Evolutionary conservation across 805 yeast genomes (phyloP), one percentile per base, ranked within the genome.

Genomic region (Yueomyces sp.): DNA sequence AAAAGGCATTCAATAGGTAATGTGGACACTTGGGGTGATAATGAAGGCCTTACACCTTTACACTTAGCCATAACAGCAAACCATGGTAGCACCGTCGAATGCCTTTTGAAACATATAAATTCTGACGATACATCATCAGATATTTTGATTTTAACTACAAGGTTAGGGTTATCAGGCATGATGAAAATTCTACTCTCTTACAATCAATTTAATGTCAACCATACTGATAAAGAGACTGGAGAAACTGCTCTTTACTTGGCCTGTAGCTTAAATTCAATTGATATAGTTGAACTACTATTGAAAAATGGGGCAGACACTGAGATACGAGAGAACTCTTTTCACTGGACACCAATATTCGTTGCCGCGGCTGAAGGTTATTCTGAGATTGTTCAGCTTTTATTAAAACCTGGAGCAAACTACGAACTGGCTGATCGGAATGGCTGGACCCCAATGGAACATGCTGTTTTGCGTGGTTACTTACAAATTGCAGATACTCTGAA

Each of bases 381-480:
- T 37, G 74, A 73, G 2, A 69, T 85, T 38, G 85, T 79, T 4
- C 60, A 72, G 38, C 47, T 73, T 6, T 67, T 90, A 48, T 60
- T 80, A 30, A 62, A 65, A 0, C 55, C 69, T 38, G 77, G 76
- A 26, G 82, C 86, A 4, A 64, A 68, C 5, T 74, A 65, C 45
- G 72, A 74, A 39, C 62, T 68, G 29, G 69, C 73, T 19, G 97
- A 90, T 64, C 81, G 77, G 40, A 81, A 92, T 42, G 96, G 96
- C 0, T 90, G 97, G 97, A 77, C 86, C 26, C 95, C 97, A n/a
- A 79, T 86, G 79, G 97, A 90, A 55, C 97, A 90, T 61, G 96
- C 96, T 0, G 80, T 85, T 41, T 67, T 90, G 40, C 72, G 96
- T 52, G 97, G 97, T 4, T 94, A 87, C 59, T 64, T 88, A 45